Evolutionary conservation across 1,284 basidiomycete genomes (phyloP).

Genomic region (Cryptococcus jaspeensis): DNA sequence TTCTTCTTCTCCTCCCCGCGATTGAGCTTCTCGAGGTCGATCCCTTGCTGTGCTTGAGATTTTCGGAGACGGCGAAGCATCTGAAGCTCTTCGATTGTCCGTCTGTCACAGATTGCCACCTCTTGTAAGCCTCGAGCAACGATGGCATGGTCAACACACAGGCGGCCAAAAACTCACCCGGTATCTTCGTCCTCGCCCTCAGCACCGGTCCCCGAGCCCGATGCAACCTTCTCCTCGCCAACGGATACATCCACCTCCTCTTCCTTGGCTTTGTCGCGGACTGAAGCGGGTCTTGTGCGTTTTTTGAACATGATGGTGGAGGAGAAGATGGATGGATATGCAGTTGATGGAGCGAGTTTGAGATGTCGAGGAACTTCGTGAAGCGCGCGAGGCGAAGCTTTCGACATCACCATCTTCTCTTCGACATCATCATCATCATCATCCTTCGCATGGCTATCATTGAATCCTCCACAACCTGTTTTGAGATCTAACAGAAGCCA

Average conservation of each 20-base stretch:
- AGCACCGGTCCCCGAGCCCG: constrained; percentile 7
- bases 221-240: constrained; percentile 4
- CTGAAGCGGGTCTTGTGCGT: constrained; percentile 47
- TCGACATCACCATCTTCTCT: neutral
- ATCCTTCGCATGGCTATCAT: neutral
- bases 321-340: neutral
- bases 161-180: neutral
- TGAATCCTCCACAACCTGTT: too few species aligned
- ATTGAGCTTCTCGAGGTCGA: constrained; percentile 79
- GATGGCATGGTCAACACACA: neutral
- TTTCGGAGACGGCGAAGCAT: constrained; percentile 76
- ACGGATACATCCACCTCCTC: constrained; percentile 10
- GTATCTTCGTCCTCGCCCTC: constrained; percentile 14
- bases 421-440: neutral
- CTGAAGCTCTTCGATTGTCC: constrained; percentile 72
- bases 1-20: constrained; percentile 71
- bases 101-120: constrained; percentile 22
- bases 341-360: too few species aligned
- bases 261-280: constrained; percentile 34
- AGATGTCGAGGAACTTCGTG: too few species aligned
- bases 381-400: too few species aligned
- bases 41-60: constrained; percentile 66
- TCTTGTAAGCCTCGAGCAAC: neutral
- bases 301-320: constrained; percentile 51
- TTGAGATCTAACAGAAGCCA: too few species aligned